phyloP scores from a whole-genome alignment of 1,139 yeast genomes.

The Suzukiozyma palmioleophila region DNA sequence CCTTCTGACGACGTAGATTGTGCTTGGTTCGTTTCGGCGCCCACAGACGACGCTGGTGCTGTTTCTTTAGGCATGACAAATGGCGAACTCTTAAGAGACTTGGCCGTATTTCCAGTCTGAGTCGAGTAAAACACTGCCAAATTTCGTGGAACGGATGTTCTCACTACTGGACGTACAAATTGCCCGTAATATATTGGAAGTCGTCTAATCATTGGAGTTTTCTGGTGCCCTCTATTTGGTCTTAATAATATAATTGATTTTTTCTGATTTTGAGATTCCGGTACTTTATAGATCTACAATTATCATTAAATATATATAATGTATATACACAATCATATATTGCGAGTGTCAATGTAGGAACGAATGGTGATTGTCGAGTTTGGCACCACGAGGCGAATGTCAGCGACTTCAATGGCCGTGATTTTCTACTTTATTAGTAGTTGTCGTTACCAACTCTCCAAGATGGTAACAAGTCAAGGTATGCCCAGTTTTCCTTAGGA shows the following conservation, averaged over 20 bases:
- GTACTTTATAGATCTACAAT: no score
- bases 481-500: constrained; percentile 58
- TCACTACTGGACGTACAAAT: neutral
- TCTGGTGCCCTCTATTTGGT: no score
- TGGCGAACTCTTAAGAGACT: neutral
- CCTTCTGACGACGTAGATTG: neutral
- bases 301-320: no score
- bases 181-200: neutral
- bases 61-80: constrained; percentile 2
- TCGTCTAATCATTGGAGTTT: neutral
- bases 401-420: no score
- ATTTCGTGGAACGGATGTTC: neutral
- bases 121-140: constrained; percentile 1
- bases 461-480: constrained; percentile 69
- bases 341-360: no score
- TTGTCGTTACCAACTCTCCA: constrained; percentile 58
- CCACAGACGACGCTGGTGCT: neutral
- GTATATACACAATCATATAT: no score
- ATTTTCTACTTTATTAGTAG: constrained; percentile 12
- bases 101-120: neutral
- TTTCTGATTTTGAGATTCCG: no score
- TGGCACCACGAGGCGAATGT: no score
- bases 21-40: neutral
- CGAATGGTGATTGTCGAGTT: no score
- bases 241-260: no score